Base-by-base conservation (phyloP, 1,284 basidiomycete species). In the Cryptococcus jaspeensis region DNA sequence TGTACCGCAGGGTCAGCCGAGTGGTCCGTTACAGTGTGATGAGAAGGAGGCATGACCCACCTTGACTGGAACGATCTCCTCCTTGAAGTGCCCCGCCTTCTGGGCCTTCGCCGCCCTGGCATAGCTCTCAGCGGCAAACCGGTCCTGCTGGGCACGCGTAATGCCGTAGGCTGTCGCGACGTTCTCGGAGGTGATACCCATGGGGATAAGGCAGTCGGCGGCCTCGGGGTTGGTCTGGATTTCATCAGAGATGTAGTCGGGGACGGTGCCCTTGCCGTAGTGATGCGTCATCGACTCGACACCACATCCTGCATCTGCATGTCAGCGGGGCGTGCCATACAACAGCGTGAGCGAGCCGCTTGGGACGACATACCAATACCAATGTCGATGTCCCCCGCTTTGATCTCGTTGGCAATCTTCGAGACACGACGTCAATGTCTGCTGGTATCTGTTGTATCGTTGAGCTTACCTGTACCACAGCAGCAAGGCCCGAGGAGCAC, bases 131-230 rank as follows among this genome's bases (percentile, higher is more conserved):
- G 90, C 89, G 2, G 92, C 89, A 69, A 86, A 88, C 43, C 82
- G 83, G 73, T 96, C 92, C 83, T 93, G 92, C 61, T 87, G 84
- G 55, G 88, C 84, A 46, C 93, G 83, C 25, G 87, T 82, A 65
- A 96, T 83, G 64, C 85, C 81, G 78, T 89, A 95, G 55, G 94
- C 85, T 50, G 80, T 79, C 9, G 88, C 88, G 62, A 98, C 93
- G 48, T 97, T 97, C 81, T 98, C 95, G 25, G 92, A 95, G 49
- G 93, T 94, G 79, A 92, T 87, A 62, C 94, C 93, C 93, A 96
- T 97, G 53, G 95, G 95, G 62, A 95, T 82, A 18, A 94, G 82
- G 78, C 94, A 96, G 81, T 98, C 93, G 60, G 87, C 84, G 2
- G 95, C 85, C 71, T 92, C 87, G 67, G 87, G 81, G 78, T 84